phyloP scores from a whole-genome alignment of 2,329 filamentous ascomycete genomes.

The Claviceps paspali region DNA sequence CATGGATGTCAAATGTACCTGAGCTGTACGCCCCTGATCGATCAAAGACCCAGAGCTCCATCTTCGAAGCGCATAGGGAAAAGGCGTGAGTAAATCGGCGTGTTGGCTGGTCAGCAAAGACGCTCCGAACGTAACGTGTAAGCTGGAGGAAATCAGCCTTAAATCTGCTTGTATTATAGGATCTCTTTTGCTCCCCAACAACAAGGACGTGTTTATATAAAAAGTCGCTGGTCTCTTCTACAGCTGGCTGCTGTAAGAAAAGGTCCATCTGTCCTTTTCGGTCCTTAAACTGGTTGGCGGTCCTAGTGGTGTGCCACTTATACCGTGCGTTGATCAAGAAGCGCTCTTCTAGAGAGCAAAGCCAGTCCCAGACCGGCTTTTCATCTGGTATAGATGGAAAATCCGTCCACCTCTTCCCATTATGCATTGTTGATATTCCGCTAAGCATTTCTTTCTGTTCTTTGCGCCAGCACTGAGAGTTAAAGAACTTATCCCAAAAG shows the following conservation, averaged over 20 bases:
- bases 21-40: conserved; percentile 10
- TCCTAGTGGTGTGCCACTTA: conserved; percentile 8
- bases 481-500: conserved; percentile 8
- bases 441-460: conserved; percentile 6
- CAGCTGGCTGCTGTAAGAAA: conserved; percentile 8
- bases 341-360: conserved; percentile 3
- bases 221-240: conserved; percentile 1
- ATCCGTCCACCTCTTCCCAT: conserved; percentile 7
- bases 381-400: conserved; percentile 7
- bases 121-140: conserved; percentile 7
- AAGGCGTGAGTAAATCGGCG: conserved; percentile 10
- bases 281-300: conserved; percentile 9
- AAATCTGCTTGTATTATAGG: conserved; percentile 6
- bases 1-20: conserved; percentile 7
- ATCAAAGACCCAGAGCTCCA: conserved; percentile 13
- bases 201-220: conserved; percentile 10
- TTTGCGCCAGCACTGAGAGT: conserved; percentile 5
- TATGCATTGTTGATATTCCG: conserved; percentile 4
- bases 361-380: conserved; percentile 3
- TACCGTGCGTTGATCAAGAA: conserved; percentile 7
- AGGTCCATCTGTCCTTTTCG: conserved; percentile 10
- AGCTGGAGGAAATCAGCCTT: conserved; percentile 10
- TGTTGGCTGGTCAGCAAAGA: conserved; percentile 9
- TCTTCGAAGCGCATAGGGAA: conserved; percentile 3
- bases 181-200: conserved; percentile 10